Evolutionary conservation across 176 grass and related monocot species (phyloP).

Genomic region (Avena sativa): DNA sequence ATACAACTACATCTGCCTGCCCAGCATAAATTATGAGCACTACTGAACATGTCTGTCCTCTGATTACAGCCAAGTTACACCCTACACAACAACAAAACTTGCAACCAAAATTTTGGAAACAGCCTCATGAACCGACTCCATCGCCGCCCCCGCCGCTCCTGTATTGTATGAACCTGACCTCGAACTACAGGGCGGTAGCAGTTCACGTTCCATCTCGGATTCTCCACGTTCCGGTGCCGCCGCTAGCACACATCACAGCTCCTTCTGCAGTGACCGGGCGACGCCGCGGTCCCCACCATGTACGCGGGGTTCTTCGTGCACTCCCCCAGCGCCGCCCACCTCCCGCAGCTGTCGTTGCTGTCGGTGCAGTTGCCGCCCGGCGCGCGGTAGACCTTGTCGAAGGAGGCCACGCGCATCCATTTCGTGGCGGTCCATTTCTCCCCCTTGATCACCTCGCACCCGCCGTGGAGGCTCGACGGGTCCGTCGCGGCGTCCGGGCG

Average conservation of each 20-base stretch:
- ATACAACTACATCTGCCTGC: not conserved
- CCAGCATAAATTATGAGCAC: not conserved
- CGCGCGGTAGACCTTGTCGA: constrained; percentile 65
- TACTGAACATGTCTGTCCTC: not conserved
- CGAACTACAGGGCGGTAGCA: not conserved
- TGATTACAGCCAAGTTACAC: not conserved
- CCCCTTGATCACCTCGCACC: constrained; percentile 77
- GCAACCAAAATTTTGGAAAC: not conserved
- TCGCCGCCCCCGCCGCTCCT: not conserved
- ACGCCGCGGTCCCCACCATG: constrained; percentile 70
- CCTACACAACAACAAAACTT: not conserved
- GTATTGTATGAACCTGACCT: not conserved
- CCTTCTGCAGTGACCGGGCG: constrained; percentile 71
- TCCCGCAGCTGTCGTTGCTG: constrained; percentile 62
- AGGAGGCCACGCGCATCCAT: constrained; percentile 85
- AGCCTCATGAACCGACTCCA: not conserved
- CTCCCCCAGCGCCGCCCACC: constrained; percentile 81
- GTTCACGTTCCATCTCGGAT: not conserved
- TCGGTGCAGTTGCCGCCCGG: constrained; percentile 79
- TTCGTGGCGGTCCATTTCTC: constrained; percentile 97
- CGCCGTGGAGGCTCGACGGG: constrained; percentile 75
- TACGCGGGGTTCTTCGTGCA: constrained; percentile 86
- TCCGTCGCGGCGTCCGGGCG: constrained; percentile 66
- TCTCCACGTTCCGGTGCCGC: not conserved
- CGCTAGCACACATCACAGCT: constrained; percentile 87